phyloP scores from a whole-genome alignment of 2,329 filamentous ascomycete species.

The Orbilia javanica region DNA sequence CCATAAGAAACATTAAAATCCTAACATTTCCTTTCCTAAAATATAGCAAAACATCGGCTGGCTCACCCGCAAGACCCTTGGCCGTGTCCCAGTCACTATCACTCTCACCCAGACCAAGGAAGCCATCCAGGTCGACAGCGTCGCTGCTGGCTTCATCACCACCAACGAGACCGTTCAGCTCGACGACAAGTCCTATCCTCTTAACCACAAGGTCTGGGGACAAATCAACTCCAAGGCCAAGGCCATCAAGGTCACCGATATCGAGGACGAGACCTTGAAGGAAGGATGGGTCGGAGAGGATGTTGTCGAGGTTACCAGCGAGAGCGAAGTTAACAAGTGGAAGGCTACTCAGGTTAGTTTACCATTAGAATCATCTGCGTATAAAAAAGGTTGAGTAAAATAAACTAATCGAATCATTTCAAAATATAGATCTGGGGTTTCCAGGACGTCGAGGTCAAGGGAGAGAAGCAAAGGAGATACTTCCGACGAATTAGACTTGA shows the following conservation, averaged over 20 bases:
- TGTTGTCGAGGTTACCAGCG: conserved; percentile 69
- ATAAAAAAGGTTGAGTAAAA: not conserved
- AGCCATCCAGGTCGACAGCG: conserved; percentile 80
- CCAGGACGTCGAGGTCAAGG: conserved; percentile 65
- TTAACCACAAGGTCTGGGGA: conserved; percentile 85
- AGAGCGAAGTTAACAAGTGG: conserved; percentile 69
- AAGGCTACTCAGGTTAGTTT: conserved; percentile 69
- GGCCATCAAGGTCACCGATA: conserved; percentile 67
- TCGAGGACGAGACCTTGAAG: conserved; percentile 71
- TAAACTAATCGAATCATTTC: not conserved
- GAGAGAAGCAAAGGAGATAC: conserved; percentile 63
- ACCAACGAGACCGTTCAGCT: conserved; percentile 73
- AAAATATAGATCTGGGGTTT: conserved; percentile 67
- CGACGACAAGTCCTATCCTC: conserved; percentile 68
- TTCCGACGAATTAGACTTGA: conserved; percentile 66
- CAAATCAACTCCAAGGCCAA: conserved; percentile 73
- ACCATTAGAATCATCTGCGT: conserved; percentile 24
- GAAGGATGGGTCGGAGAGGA: conserved; percentile 73
- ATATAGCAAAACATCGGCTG: conserved; percentile 75
- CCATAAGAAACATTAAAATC: not conserved
- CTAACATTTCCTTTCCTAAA: conserved; percentile 59
- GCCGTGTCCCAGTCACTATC: conserved; percentile 75
- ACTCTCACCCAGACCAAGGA: conserved; percentile 66
- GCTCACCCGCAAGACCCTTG: conserved; percentile 79
- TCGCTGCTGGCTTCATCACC: conserved; percentile 77